Evolutionary conservation across 1,284 basidiomycete species (phyloP).

Genomic region (Cryptococcus depauperatus): DNA sequence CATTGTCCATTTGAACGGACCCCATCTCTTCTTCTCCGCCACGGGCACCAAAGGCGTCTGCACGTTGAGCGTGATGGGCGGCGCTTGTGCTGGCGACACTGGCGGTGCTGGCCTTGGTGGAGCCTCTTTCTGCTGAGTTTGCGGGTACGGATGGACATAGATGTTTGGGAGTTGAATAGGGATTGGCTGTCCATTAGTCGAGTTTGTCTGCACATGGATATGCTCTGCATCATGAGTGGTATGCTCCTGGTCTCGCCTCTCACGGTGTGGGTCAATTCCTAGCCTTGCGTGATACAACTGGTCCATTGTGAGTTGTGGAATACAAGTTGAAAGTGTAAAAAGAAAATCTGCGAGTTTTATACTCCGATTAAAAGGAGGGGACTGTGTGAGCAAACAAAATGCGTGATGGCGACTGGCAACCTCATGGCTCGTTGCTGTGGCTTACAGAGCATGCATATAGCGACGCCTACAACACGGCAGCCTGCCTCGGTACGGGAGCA

Average conservation of each 20-base stretch:
- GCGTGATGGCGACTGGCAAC: too few species aligned
- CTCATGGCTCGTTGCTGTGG: too few species aligned
- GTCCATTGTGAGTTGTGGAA: too few species aligned
- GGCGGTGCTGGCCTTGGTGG: slow-evolving; percentile 7
- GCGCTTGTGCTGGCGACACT: slow-evolving; percentile 1
- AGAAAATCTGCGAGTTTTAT: too few species aligned
- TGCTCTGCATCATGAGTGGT: too few species aligned
- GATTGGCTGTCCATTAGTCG: too few species aligned
- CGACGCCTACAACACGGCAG: neutral
- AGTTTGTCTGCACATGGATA: too few species aligned
- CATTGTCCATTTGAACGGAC: slow-evolving; percentile 7
- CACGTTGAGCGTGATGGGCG: slow-evolving; percentile 1
- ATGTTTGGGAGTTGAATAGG: slow-evolving; percentile 29
- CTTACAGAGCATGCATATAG: slow-evolving; percentile 3
- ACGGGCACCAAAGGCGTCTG: slow-evolving; percentile 1
- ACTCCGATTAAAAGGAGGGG: too few species aligned
- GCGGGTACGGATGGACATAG: slow-evolving; percentile 23
- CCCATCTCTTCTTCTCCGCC: neutral
- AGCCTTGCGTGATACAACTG: slow-evolving; percentile 15
- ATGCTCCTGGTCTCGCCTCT: too few species aligned
- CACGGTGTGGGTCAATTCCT: slow-evolving; percentile 14
- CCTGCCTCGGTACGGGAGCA: slow-evolving; percentile 14
- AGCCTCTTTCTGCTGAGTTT: slow-evolving; percentile 2
- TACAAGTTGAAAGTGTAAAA: too few species aligned
- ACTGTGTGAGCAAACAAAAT: too few species aligned